A percentile compares a stretch with the other conserved stretches of the same genome.
These are phyloP conservation scores for Starmerella bombicola DNA, from an alignment of 805 yeast species.

Conservation along the genomic window DNA sequence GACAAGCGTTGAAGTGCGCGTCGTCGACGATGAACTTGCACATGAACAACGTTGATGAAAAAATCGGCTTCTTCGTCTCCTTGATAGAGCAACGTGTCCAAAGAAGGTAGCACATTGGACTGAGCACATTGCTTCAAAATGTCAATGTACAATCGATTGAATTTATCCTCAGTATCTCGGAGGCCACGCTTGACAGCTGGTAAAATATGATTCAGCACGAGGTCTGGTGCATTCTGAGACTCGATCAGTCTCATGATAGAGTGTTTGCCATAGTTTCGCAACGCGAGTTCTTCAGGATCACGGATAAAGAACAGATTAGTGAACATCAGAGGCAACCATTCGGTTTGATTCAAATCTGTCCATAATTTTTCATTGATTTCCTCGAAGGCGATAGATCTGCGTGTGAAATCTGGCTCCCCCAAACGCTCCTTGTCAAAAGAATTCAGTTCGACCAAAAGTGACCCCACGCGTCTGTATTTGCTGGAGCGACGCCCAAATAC, in stretches of 20 bases:
- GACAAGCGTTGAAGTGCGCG: conserved; percentile 59
- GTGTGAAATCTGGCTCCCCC: conserved; percentile 68
- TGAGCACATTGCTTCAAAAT: conserved; percentile 51
- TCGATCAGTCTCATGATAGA: conserved; percentile 56
- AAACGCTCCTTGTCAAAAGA: conserved; percentile 50
- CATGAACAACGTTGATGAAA: conserved; percentile 62
- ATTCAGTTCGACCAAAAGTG: conserved; percentile 53
- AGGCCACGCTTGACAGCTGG: conserved; percentile 60
- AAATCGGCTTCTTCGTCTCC: conserved; percentile 78
- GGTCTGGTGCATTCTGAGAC: conserved; percentile 10
- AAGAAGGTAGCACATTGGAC: conserved; percentile 23
- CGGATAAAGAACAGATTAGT: conserved; percentile 57
- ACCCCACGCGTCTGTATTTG: conserved; percentile 37
- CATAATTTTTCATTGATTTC: conserved; percentile 47
- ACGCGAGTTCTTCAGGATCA: conserved; percentile 66
- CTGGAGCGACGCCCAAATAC: conserved; percentile 42
- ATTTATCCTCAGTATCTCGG: conserved; percentile 44
- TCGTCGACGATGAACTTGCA: conserved; percentile 76
- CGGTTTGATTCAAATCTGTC: conserved; percentile 34
- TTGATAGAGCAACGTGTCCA: conserved; percentile 39
- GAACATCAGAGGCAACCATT: conserved; percentile 73
- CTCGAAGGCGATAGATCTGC: conserved; percentile 56
- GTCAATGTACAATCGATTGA: conserved; percentile 59
- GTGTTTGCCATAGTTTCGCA: conserved; percentile 65
- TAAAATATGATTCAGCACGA: conserved; percentile 44